A percentile compares a stretch with the other conserved stretches of the same genome.
Evolutionary conservation across 2,329 filamentous ascomycete species (phyloP).

Genomic region (Aspergillus ruber): DNA sequence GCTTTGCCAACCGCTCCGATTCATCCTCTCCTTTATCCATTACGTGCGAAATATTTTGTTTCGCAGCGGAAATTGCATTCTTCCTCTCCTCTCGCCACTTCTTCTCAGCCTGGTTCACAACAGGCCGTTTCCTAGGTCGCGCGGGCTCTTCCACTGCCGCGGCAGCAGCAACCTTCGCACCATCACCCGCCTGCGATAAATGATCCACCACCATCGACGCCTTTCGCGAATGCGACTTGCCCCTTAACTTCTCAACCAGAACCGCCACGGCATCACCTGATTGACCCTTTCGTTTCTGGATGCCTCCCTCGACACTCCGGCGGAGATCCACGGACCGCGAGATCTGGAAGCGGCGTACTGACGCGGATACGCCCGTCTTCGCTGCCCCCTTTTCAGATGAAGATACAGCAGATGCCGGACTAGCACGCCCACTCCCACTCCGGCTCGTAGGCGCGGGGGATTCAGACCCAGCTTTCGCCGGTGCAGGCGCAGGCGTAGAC

Average conservation of each 20-base stretch:
- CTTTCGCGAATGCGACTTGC: slow-evolving; percentile 26
- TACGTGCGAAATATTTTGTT: slow-evolving; percentile 25
- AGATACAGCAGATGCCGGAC: slow-evolving; percentile 4
- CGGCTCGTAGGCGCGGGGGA: too few relatives aligned
- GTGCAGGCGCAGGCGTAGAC: too few relatives aligned
- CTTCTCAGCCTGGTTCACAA: slow-evolving; percentile 36
- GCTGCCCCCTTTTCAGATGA: neutral
- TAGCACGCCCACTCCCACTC: slow-evolving; percentile 4
- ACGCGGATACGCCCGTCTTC: neutral
- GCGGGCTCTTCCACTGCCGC: slow-evolving; percentile 4
- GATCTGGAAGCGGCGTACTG: slow-evolving; percentile 36
- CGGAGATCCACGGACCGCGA: slow-evolving; percentile 24
- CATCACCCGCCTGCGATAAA: slow-evolving; percentile 2
- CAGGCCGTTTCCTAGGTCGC: slow-evolving; percentile 31
- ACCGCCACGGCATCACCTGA: slow-evolving; percentile 27
- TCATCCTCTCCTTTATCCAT: slow-evolving; percentile 36
- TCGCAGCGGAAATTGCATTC: slow-evolving; percentile 27
- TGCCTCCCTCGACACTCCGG: slow-evolving; percentile 22
- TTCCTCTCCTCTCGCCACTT: slow-evolving; percentile 33
- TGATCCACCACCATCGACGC: slow-evolving; percentile 26
- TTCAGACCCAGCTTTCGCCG: too few relatives aligned
- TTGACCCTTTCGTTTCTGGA: slow-evolving; percentile 29
- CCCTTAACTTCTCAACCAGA: slow-evolving; percentile 34
- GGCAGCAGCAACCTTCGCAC: slow-evolving; percentile 11
- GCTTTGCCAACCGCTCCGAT: slow-evolving; percentile 35